These are phyloP conservation scores for Tuber borchii DNA, from an alignment of 495 filamentous ascomycete species.

Conservation along the genomic window DNA sequence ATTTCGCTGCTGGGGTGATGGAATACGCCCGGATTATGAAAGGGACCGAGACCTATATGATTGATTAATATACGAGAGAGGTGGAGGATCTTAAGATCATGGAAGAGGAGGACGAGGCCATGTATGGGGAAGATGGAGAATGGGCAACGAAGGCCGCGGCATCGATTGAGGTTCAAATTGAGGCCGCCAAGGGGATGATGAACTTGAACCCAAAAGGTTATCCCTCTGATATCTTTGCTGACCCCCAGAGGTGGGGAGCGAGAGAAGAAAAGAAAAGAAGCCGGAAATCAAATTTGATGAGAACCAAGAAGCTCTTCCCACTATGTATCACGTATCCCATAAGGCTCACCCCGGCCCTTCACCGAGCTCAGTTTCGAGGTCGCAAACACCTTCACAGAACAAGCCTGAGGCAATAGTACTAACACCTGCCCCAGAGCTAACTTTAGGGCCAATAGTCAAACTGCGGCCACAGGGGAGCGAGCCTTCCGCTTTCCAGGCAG, in stretches of 20 bases:
- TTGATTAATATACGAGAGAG: slow-evolving; percentile 67
- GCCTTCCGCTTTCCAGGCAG: slow-evolving; percentile 45
- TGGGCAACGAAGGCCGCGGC: slow-evolving; percentile 73
- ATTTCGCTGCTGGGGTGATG: slow-evolving; percentile 83
- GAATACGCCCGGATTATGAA: slow-evolving; percentile 96
- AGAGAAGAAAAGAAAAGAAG: slow-evolving; percentile 47
- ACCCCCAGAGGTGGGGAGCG: slow-evolving; percentile 49
- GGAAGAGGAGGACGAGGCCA: slow-evolving; percentile 78
- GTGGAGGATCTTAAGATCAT: slow-evolving; percentile 66
- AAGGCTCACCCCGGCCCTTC: slow-evolving; percentile 35
- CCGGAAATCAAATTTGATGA: slow-evolving; percentile 50
- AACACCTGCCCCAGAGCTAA: slow-evolving; percentile 1
- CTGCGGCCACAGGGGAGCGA: slow-evolving; percentile 37
- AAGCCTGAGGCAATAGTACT: slow-evolving; percentile 13
- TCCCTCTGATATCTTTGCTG: neutral
- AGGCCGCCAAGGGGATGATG: slow-evolving; percentile 54
- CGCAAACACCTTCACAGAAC: slow-evolving; percentile 13
- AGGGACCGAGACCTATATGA: slow-evolving; percentile 83
- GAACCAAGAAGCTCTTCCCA: slow-evolving; percentile 47
- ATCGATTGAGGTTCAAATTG: slow-evolving; percentile 20
- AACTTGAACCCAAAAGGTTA: slow-evolving; percentile 51
- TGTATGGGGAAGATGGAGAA: slow-evolving; percentile 87
- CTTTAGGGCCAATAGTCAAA: slow-evolving; percentile 28
- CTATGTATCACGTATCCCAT: slow-evolving; percentile 53
- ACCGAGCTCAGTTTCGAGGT: slow-evolving; percentile 12